These are phyloP conservation scores for Theileria parva DNA, from an alignment of 169 alveolate genomes.

Conservation along the genomic window DNA sequence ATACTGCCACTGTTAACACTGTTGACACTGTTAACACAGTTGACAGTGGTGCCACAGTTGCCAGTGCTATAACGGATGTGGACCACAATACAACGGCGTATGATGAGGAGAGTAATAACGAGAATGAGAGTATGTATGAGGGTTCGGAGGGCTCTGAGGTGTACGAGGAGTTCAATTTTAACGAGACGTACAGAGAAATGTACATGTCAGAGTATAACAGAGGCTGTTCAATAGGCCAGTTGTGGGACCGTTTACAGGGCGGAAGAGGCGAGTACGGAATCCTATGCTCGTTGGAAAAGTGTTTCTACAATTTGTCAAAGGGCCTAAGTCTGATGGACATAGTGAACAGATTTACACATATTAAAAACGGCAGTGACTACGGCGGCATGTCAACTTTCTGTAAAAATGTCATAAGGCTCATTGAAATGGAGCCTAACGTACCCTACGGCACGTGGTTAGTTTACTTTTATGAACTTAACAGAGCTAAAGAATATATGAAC, in stretches of 20 bases:
- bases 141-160: background rate
- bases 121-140: background rate
- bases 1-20: background rate
- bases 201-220: background rate
- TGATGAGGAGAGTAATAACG: background rate
- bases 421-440: constrained; percentile 84
- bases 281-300: constrained; percentile 44
- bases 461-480: constrained; percentile 81
- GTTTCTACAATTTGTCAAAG: constrained; percentile 31
- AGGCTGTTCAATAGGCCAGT: constrained; percentile 1
- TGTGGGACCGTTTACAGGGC: constrained; percentile 18
- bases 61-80: background rate
- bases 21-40: background rate
- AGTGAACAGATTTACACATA: constrained; percentile 23
- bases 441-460: constrained; percentile 89
- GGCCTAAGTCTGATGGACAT: constrained; percentile 51
- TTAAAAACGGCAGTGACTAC: constrained; percentile 27
- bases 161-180: constrained; percentile 2
- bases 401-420: constrained; percentile 44
- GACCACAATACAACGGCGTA: background rate
- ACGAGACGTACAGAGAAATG: constrained; percentile 15
- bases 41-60: background rate
- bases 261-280: constrained; percentile 11
- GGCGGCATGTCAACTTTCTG: constrained; percentile 47
- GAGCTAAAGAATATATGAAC: constrained; percentile 63